phyloP scores from a whole-genome alignment of 2,329 filamentous ascomycete species.

The Alternaria ethzedia region DNA sequence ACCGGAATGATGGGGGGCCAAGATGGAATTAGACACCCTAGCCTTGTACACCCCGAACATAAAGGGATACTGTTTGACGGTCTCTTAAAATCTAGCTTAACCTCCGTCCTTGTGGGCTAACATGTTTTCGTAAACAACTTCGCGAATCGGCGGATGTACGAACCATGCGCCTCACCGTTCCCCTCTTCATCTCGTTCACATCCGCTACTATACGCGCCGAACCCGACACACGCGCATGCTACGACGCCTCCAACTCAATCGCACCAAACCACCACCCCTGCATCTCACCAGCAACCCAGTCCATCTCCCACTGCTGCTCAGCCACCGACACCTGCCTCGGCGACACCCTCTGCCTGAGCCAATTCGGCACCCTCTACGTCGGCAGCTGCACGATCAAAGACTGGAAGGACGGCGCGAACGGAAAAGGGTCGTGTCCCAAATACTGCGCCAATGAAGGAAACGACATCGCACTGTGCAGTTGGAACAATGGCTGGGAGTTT shows the following conservation, averaged over 20 bases:
- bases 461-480: background rate
- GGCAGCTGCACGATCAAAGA: constrained; percentile 1
- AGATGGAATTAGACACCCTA: background rate
- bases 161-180: background rate
- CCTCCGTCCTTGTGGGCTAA: background rate
- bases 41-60: background rate
- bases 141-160: background rate
- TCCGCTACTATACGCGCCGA: background rate
- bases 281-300: background rate
- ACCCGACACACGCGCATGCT: background rate
- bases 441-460: background rate
- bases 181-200: background rate
- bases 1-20: background rate
- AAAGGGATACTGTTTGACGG: background rate
- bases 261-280: background rate
- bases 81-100: background rate
- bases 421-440: background rate
- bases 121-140: background rate
- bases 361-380: constrained; percentile 3
- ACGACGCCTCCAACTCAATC: background rate
- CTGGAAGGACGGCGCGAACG: background rate
- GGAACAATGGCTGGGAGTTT: background rate
- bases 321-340: background rate
- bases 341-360: constrained; percentile 1
- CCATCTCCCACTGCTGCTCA: constrained; percentile 2